Evolutionary conservation across 2,329 filamentous ascomycete species (phyloP).

Genomic region (Periconia macrospinosa): DNA sequence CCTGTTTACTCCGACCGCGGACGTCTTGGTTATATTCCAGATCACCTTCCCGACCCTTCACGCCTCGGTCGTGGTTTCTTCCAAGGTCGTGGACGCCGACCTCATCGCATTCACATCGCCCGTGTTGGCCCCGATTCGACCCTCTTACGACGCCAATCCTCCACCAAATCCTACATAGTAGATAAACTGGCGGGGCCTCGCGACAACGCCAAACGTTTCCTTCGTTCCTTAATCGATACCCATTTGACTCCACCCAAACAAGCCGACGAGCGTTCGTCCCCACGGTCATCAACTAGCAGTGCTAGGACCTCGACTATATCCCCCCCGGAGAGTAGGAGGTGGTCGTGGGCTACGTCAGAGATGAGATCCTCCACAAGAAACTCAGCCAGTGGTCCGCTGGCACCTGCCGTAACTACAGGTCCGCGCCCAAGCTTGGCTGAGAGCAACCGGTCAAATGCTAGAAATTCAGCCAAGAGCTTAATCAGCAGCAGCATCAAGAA

Average conservation of each 20-base stretch:
- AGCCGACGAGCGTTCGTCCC: conserved; percentile 21
- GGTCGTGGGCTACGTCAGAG: conserved; percentile 34
- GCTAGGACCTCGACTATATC: conserved; percentile 28
- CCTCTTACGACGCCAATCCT: conserved; percentile 31
- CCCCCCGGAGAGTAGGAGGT: conserved; percentile 29
- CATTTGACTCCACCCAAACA: conserved; percentile 25
- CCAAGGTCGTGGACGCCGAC: conserved; percentile 55
- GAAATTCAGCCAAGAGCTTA: conserved; percentile 35
- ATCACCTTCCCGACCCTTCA: conserved; percentile 31
- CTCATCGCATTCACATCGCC: conserved; percentile 60
- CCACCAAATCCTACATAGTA: conserved; percentile 39
- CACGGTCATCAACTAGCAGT: conserved; percentile 34
- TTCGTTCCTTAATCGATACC: conserved; percentile 50
- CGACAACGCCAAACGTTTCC: conserved; percentile 53
- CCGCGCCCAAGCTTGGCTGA: conserved; percentile 47
- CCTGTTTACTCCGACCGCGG: conserved; percentile 43
- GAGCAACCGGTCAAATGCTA: conserved; percentile 42
- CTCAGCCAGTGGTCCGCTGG: conserved; percentile 33
- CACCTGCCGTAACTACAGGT: conserved; percentile 41
- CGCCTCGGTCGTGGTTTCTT: conserved; percentile 43
- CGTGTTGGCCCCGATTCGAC: conserved; percentile 51
- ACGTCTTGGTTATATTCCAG: conserved; percentile 42
- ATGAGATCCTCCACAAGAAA: conserved; percentile 44
- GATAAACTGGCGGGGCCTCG: conserved; percentile 55
- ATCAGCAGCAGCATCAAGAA: conserved; percentile 34